These are phyloP conservation scores for Rhizopus sp. DNA, from an alignment of 371 early-diverging fungal genomes.

Conservation along the genomic window DNA sequence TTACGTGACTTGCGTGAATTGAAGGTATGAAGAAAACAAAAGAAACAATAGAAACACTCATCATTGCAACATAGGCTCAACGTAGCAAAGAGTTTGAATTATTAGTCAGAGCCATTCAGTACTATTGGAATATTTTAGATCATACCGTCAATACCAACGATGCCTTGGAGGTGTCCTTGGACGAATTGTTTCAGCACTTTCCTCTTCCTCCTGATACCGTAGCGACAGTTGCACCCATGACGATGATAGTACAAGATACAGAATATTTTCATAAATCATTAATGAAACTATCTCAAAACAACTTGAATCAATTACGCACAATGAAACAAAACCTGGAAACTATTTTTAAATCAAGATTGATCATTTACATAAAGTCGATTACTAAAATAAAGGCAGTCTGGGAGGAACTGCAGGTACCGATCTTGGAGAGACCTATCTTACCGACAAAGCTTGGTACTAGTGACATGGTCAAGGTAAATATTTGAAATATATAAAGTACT, in stretches of 20 bases:
- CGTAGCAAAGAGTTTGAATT: slow-evolving; percentile 13
- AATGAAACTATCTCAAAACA: slow-evolving; percentile 2
- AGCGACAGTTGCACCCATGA: not conserved
- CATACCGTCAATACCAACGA: slow-evolving; percentile 2
- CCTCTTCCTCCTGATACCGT: not conserved
- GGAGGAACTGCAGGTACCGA: slow-evolving; percentile 28
- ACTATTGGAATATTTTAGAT: slow-evolving; percentile 19
- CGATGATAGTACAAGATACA: not conserved
- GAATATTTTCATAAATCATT: slow-evolving; percentile 17
- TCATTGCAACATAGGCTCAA: slow-evolving; percentile 9
- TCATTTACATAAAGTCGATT: slow-evolving; percentile 7
- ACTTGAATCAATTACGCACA: not conserved
- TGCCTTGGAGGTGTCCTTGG: not conserved
- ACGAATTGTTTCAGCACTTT: not conserved
- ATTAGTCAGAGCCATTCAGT: slow-evolving; percentile 19
- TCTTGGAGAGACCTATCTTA: slow-evolving; percentile 18
- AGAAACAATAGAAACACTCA: not conserved
- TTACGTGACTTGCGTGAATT: slow-evolving; percentile 24
- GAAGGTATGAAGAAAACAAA: slow-evolving; percentile 8
- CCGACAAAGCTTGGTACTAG: slow-evolving; percentile 23
- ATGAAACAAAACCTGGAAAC: slow-evolving; percentile 9
- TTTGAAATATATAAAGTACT: not conserved
- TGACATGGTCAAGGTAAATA: slow-evolving; percentile 17
- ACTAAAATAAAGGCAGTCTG: slow-evolving; percentile 23
- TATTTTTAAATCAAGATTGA: slow-evolving; percentile 13